phyloP scores from a whole-genome alignment of 176 grass and related monocot genomes.

The Oryza punctata region DNA sequence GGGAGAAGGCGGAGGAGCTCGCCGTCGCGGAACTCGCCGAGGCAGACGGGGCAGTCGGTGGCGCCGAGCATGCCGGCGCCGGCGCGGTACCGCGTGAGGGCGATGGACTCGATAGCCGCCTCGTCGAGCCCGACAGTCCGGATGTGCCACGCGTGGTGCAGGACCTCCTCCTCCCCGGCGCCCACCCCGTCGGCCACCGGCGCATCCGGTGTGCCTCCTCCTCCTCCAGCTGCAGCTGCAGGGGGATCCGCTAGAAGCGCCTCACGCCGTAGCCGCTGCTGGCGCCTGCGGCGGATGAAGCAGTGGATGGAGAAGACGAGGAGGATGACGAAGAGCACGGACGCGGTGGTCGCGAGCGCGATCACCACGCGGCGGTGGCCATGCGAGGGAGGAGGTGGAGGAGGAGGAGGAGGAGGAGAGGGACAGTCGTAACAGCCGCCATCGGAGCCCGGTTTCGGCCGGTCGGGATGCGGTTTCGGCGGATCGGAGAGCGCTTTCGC shows the following conservation, averaged over 20 bases:
- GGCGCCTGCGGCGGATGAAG: constrained; percentile 35
- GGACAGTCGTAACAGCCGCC: not conserved
- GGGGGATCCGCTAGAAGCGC: constrained; percentile 18
- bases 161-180: not conserved
- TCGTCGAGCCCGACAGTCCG: constrained; percentile 82
- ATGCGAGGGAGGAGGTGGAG: not conserved
- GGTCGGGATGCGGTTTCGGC: not conserved
- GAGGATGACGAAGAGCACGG: constrained; percentile 18
- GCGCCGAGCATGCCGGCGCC: constrained; percentile 42
- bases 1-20: constrained; percentile 90
- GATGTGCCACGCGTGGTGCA: constrained; percentile 92
- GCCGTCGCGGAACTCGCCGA: constrained; percentile 78
- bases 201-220: not conserved
- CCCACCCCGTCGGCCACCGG: not conserved
- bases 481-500: not conserved
- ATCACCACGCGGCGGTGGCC: not conserved
- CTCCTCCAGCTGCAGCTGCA: not conserved
- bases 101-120: constrained; percentile 60
- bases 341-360: not conserved
- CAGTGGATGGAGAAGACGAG: not conserved
- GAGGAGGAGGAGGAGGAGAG: no score
- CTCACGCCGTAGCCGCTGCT: not conserved
- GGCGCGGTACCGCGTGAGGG: constrained; percentile 47
- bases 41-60: constrained; percentile 76
- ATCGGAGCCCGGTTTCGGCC: not conserved